These are phyloP conservation scores for Diaporthe destruens DNA, from an alignment of 2,329 filamentous ascomycete species.

Conservation along the genomic window DNA sequence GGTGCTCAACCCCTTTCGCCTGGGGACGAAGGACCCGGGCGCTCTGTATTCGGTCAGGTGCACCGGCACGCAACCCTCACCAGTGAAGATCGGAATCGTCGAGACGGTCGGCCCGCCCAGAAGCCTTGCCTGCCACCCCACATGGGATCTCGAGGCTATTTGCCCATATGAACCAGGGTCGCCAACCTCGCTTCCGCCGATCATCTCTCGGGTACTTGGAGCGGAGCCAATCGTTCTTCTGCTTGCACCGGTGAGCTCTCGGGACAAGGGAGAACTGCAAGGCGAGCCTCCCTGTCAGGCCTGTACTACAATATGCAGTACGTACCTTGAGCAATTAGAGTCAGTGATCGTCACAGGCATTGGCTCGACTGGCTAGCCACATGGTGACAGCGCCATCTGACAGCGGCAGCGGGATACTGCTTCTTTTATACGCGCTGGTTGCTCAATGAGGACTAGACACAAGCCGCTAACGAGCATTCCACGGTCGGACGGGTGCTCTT, in stretches of 20 bases:
- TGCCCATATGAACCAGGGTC: conserved; percentile 26
- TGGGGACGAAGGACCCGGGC: not conserved
- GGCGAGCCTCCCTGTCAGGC: not conserved
- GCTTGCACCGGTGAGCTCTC: conserved; percentile 20
- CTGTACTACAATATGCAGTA: not conserved
- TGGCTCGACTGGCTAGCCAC: conserved; percentile 8
- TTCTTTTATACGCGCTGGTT: conserved; percentile 35
- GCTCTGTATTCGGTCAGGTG: not conserved
- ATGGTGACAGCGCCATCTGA: conserved; percentile 31
- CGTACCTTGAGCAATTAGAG: not conserved
- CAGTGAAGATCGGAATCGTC: not conserved
- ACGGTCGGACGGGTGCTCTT: conserved; percentile 17
- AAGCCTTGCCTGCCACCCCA: conserved; percentile 27
- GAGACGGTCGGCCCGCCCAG: conserved; percentile 1
- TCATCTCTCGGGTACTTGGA: conserved; percentile 27
- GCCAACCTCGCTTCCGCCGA: conserved; percentile 38
- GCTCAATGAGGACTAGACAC: conserved; percentile 29
- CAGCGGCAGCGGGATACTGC: conserved; percentile 27
- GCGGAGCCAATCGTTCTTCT: conserved; percentile 13
- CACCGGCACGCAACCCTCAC: not conserved
- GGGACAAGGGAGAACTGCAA: conserved; percentile 36
- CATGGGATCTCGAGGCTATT: conserved; percentile 28
- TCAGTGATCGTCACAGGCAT: conserved; percentile 20
- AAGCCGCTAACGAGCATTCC: conserved; percentile 10
- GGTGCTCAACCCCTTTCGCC: not conserved